Evolutionary conservation across 345 rosid genomes (phyloP), one percentile per base, ranked within the genome.

Genomic region (Dipteronia dyeriana): DNA sequence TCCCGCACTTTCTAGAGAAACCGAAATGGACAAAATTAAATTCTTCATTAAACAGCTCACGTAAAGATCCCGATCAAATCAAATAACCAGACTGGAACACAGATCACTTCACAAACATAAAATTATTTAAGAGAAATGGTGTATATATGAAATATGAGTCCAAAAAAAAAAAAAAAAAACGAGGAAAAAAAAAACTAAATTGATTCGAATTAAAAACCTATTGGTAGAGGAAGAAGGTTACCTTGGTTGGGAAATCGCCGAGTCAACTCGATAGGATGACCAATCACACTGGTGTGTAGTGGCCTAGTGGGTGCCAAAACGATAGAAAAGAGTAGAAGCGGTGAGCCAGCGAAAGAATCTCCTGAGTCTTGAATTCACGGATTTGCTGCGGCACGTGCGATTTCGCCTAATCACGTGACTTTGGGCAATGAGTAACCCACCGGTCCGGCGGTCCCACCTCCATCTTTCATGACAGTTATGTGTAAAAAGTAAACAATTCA

Each of bases 241-340:
- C 67, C 68, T 71, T 19, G 73, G 17, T 13, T 23, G 38, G 41
- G 72, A 11, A 31, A 56, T 38, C 34, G 25, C 76, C n/a, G 75
- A 82, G 77, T 43, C 78, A 4, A 76, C 70, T 34, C 38, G 38
- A 34, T 63, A 69, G 20, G 78, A 59, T 80, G 73, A 80, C 82
- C 84, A 69, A 71, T 68, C 63, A 49, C 76, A 45, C 53, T 70
- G 7, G 3, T 19, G 2, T 3, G 54, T 3, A 14, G 6, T 34
- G 4, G 14, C 38, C 39, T 29, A 12, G 66, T 62, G 23, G 2
- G 0, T 34, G 26, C 41, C 16, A 70, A 11, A 39, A 34, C 23
- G 47, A 10, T 19, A 11, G 45, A 66, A 38, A 66, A n/a, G n/a
- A 4, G 16, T 0, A 11, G 26, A 26, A 26, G 26, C 4, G 4